These are phyloP conservation scores for Gilbertella persicaria DNA, from an alignment of 371 early-diverging fungal species.

Conservation along the genomic window DNA sequence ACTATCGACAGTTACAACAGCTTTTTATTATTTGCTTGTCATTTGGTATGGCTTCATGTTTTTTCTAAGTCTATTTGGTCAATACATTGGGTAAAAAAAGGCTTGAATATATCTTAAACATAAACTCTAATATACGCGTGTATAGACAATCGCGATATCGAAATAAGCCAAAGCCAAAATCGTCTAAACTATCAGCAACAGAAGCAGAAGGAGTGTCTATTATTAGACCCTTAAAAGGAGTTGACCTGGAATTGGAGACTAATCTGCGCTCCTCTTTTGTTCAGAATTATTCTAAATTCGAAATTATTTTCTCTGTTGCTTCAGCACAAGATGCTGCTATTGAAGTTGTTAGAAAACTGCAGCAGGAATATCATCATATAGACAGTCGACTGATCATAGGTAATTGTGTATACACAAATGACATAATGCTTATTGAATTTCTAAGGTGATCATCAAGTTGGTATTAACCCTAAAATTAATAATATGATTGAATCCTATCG, in stretches of 20 bases:
- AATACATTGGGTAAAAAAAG: conserved; percentile 46
- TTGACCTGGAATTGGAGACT: conserved; percentile 78
- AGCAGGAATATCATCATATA: conserved; percentile 66
- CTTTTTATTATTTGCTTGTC: conserved; percentile 9
- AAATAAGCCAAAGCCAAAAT: conserved; percentile 43
- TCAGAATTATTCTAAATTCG: conserved; percentile 82
- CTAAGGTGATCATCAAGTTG: conserved; percentile 67
- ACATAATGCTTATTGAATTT: neutral
- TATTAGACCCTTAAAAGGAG: conserved; percentile 89
- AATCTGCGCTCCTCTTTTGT: conserved; percentile 82
- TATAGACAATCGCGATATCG: conserved; percentile 56
- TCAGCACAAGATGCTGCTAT: conserved; percentile 77
- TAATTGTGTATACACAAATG: conserved; percentile 18
- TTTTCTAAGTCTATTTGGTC: conserved; percentile 42
- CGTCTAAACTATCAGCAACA: conserved; percentile 42
- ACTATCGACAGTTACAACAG: neutral
- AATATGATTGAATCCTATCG: conserved; percentile 87
- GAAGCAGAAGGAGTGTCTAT: conserved; percentile 76
- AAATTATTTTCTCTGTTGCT: conserved; percentile 87
- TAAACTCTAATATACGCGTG: neutral
- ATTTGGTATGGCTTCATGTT: conserved; percentile 48
- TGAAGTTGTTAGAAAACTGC: conserved; percentile 68
- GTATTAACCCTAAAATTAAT: conserved; percentile 94
- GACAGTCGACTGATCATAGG: conserved; percentile 79
- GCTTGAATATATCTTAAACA: too few relatives aligned